Evolutionary conservation across 768 basidiomycete genomes (phyloP).

Genomic region (Pleurotus platypus): DNA sequence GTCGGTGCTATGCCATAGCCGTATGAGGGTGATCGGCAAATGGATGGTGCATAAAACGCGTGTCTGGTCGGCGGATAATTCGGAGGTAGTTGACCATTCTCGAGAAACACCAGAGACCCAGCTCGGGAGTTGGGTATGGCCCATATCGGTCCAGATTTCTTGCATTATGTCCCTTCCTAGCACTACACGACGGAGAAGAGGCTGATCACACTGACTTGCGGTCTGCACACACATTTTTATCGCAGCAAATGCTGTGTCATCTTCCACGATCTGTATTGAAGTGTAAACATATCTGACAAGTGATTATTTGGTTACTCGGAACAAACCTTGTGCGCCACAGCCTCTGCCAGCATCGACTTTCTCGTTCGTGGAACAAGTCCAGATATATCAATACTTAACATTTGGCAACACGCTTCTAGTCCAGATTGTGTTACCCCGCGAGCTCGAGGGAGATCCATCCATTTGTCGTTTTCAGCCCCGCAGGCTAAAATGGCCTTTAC

Average conservation of each 20-base stretch:
- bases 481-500: too few species aligned
- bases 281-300: not conserved
- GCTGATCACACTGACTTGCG: too few species aligned
- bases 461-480: too few species aligned
- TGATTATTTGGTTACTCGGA: not conserved
- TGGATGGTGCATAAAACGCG: conserved; percentile 22
- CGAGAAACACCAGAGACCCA: conserved; percentile 27
- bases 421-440: too few species aligned
- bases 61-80: conserved; percentile 27
- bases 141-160: conserved; percentile 25
- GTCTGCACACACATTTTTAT: conserved; percentile 1
- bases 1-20: conserved; percentile 15
- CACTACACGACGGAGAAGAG: conserved; percentile 9
- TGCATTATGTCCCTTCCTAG: conserved; percentile 27
- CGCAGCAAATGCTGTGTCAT: not conserved
- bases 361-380: not conserved
- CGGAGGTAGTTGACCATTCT: conserved; percentile 23
- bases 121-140: conserved; percentile 19
- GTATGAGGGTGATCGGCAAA: conserved; percentile 23
- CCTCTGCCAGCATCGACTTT: not conserved
- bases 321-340: not conserved
- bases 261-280: not conserved
- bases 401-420: too few species aligned
- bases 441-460: too few species aligned
- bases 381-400: not conserved